phyloP scores from a whole-genome alignment of 2,329 filamentous ascomycete genomes.

The Ophiostoma ulmi region DNA sequence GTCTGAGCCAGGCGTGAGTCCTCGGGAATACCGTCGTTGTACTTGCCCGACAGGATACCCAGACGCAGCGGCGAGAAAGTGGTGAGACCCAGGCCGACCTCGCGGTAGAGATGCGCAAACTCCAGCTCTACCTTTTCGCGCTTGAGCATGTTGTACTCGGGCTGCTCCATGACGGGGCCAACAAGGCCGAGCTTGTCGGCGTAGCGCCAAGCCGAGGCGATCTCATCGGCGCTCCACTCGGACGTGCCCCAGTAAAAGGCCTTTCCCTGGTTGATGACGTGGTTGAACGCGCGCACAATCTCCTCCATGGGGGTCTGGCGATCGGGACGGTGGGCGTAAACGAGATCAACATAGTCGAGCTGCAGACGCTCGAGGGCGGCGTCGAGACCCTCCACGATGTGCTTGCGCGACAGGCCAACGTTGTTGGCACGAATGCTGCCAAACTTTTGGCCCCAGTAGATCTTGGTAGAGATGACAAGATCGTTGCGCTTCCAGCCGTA shows the following conservation, averaged over 20 bases:
- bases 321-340: conserved; percentile 59
- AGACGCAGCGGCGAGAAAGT: conserved; percentile 50
- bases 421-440: conserved; percentile 53
- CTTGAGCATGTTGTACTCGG: conserved; percentile 59
- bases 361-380: conserved; percentile 54
- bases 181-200: conserved; percentile 58
- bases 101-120: conserved; percentile 52
- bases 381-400: conserved; percentile 54
- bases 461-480: conserved; percentile 55
- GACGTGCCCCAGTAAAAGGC: conserved; percentile 69
- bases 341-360: conserved; percentile 61
- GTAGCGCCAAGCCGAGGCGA: conserved; percentile 56
- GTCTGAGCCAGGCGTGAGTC: conserved; percentile 55
- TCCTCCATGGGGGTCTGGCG: conserved; percentile 56
- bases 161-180: conserved; percentile 62
- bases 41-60: conserved; percentile 58
- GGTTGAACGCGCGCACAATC: conserved; percentile 51
- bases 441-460: conserved; percentile 61
- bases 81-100: conserved; percentile 51
- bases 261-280: conserved; percentile 57
- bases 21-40: conserved; percentile 58
- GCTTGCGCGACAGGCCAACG: conserved; percentile 46
- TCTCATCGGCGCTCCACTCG: conserved; percentile 64
- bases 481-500: conserved; percentile 58
- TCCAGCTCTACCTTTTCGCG: conserved; percentile 50